Percentiles rank a stretch among this genome's conserved stretches.
Evolutionary conservation across 345 rosid species (phyloP).

Genomic region (Arabidopsis arenosa): DNA sequence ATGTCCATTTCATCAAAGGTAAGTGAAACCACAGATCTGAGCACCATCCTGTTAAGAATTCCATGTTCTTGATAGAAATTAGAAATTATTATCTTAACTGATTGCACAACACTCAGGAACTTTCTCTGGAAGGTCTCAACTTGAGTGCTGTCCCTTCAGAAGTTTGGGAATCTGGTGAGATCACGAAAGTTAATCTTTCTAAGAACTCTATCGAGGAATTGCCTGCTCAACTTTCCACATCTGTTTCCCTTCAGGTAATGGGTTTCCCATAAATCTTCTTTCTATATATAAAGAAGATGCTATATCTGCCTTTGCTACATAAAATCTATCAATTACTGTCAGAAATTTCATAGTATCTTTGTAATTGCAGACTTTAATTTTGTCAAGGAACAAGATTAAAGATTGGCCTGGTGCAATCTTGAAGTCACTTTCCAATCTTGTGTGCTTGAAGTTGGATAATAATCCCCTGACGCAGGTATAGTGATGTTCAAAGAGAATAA

Average conservation of each 20-base stretch:
- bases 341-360: conserved; percentile 2
- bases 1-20: conserved; percentile 89
- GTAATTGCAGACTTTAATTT: conserved; percentile 65
- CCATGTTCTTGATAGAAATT: not conserved
- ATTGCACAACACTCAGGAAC: conserved; percentile 60
- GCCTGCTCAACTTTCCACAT: conserved; percentile 73
- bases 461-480: conserved; percentile 78
- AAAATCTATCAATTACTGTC: not conserved
- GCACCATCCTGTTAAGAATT: conserved; percentile 25
- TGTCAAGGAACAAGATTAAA: conserved; percentile 80
- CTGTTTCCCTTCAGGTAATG: conserved; percentile 74
- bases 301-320: conserved; percentile 5
- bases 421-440: conserved; percentile 67
- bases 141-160: conserved; percentile 78
- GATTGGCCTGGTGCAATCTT: conserved; percentile 81
- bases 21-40: conserved; percentile 31
- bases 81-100: conserved; percentile 6
- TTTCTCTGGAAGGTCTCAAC: conserved; percentile 72
- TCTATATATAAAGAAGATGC: conserved; percentile 4
- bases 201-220: conserved; percentile 80
- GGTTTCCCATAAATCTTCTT: not conserved
- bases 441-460: conserved; percentile 81
- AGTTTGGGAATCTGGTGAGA: conserved; percentile 81
- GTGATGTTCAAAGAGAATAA: conserved; percentile 10
- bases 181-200: conserved; percentile 76